Conservation (phyloP, 2,329 filamentous ascomycete species). For the Fusarium haematococcum region DNA sequence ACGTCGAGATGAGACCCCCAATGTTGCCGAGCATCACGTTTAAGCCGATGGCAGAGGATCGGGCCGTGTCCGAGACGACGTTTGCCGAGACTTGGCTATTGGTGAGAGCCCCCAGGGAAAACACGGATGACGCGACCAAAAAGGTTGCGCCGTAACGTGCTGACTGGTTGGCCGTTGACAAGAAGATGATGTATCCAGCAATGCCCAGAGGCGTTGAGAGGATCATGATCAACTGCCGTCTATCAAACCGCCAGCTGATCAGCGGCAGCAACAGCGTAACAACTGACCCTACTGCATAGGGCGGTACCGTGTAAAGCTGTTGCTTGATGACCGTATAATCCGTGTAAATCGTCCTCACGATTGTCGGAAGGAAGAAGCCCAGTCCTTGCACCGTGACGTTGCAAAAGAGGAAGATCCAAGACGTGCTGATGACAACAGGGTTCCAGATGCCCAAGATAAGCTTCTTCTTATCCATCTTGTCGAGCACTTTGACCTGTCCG, state of each 20-base stretch:
- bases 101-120: constrained; percentile 57
- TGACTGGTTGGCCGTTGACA: constrained; percentile 58
- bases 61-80: constrained; percentile 29
- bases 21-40: constrained; percentile 52
- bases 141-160: constrained; percentile 73
- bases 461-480: constrained; percentile 68
- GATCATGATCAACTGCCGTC: constrained; percentile 68
- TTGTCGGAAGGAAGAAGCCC: constrained; percentile 73
- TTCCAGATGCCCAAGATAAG: constrained; percentile 66
- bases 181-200: constrained; percentile 73
- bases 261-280: constrained; percentile 67
- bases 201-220: constrained; percentile 66
- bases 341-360: constrained; percentile 73
- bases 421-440: constrained; percentile 64
- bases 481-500: constrained; percentile 67
- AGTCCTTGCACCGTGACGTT: constrained; percentile 76
- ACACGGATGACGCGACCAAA: constrained; percentile 48
- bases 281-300: constrained; percentile 70
- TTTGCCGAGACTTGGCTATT: constrained; percentile 30
- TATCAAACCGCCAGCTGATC: constrained; percentile 65
- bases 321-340: constrained; percentile 63
- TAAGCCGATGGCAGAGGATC: constrained; percentile 31
- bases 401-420: constrained; percentile 70
- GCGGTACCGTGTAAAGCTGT: constrained; percentile 72
- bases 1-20: constrained; percentile 74